These are phyloP conservation scores for Penicillium simplicissimum DNA, from an alignment of 495 filamentous ascomycete species.

Conservation along the genomic window DNA sequence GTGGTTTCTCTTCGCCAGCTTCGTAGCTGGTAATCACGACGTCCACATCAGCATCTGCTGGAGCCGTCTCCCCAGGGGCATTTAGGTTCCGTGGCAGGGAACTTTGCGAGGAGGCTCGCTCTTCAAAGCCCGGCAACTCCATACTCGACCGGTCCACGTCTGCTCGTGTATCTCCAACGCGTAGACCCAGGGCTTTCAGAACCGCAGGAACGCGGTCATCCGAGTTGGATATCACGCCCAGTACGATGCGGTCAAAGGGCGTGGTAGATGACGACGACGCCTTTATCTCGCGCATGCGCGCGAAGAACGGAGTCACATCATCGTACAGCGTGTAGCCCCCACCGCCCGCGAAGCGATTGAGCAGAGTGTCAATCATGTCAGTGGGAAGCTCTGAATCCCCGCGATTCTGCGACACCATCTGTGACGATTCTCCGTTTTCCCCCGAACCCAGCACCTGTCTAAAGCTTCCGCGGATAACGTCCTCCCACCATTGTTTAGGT, in stretches of 20 bases:
- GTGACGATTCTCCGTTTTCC: neutral
- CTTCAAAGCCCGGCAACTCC: constrained; percentile 45
- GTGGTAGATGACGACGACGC: neutral
- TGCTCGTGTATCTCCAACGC: constrained; percentile 46
- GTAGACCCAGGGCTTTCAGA: constrained; percentile 60
- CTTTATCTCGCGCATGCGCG: constrained; percentile 33
- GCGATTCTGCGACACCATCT: neutral
- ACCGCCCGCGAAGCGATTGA: constrained; percentile 60
- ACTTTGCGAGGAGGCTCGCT: constrained; percentile 19
- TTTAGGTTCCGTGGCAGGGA: neutral
- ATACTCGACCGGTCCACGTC: constrained; percentile 35
- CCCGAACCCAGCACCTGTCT: constrained; percentile 14
- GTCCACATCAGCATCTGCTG: constrained; percentile 53
- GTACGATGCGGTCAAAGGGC: constrained; percentile 40
- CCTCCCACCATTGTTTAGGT: constrained; percentile 69
- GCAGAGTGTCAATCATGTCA: constrained; percentile 53
- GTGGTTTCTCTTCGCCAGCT: constrained; percentile 68
- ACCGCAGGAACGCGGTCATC: constrained; percentile 68
- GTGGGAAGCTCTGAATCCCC: constrained; percentile 30
- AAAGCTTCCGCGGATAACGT: constrained; percentile 49
- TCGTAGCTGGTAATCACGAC: constrained; percentile 75
- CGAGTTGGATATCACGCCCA: constrained; percentile 77
- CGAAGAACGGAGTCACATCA: constrained; percentile 56
- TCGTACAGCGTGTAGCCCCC: constrained; percentile 62
- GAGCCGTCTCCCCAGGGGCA: neutral